phyloP scores from a whole-genome alignment of 2,329 filamentous ascomycete species.

The Hymenoscyphus scutula region DNA sequence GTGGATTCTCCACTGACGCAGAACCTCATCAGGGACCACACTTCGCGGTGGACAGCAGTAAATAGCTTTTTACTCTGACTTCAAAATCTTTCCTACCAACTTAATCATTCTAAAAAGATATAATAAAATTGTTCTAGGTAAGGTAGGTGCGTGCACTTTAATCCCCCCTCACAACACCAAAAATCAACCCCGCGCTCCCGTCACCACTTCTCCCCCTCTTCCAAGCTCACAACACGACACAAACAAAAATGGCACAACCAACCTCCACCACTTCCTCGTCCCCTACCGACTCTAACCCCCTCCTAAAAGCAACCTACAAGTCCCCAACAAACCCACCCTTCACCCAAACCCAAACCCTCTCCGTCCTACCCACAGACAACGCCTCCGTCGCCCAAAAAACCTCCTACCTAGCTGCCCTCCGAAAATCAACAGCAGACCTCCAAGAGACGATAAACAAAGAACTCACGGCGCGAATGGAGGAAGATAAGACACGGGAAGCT shows the following conservation, averaged over 20 bases:
- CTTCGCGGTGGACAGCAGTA: too few species aligned
- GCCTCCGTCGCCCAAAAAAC: slow-evolving; percentile 51
- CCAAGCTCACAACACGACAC: too few species aligned
- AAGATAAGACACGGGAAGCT: slow-evolving; percentile 58
- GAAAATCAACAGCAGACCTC: slow-evolving; percentile 53
- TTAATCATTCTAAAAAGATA: too few species aligned
- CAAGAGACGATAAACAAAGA: slow-evolving; percentile 68
- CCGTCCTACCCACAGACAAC: slow-evolving; percentile 37
- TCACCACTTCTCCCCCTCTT: too few species aligned
- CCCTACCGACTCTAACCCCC: background rate
- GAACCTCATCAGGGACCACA: too few species aligned
- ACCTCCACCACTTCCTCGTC: background rate
- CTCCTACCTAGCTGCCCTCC: slow-evolving; percentile 58
- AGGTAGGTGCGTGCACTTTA: too few species aligned
- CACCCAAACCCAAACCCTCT: slow-evolving; percentile 40
- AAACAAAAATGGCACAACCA: slow-evolving; percentile 12
- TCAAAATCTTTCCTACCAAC: too few species aligned
- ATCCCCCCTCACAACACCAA: too few species aligned
- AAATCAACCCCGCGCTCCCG: too few species aligned
- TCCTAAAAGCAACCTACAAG: slow-evolving; percentile 48
- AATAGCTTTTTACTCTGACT: too few species aligned
- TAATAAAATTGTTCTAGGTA: too few species aligned
- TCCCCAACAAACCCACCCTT: slow-evolving; percentile 51
- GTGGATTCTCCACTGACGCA: too few species aligned
- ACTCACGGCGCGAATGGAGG: slow-evolving; percentile 71